phyloP scores from a whole-genome alignment of 2,329 filamentous ascomycete genomes.

The Sarocladium oryzae region DNA sequence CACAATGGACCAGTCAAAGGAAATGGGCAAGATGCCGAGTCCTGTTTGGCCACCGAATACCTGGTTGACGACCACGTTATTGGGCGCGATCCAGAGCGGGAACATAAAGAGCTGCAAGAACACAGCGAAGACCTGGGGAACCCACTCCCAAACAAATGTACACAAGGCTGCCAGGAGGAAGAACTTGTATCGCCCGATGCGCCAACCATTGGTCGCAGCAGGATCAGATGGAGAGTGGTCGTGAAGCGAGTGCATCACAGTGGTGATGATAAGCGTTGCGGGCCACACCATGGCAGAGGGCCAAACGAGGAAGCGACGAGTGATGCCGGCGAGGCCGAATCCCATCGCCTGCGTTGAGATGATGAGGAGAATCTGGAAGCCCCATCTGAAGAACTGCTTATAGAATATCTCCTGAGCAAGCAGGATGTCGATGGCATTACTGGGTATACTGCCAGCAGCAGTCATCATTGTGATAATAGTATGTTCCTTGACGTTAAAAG shows the following conservation, averaged over 20 bases:
- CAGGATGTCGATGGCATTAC: conserved; percentile 35
- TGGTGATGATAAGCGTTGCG: conserved; percentile 51
- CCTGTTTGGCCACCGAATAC: conserved; percentile 57
- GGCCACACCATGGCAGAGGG: conserved; percentile 63
- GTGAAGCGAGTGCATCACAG: conserved; percentile 59
- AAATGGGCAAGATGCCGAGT: conserved; percentile 55
- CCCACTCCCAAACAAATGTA: conserved; percentile 52
- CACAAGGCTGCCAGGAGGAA: conserved; percentile 46
- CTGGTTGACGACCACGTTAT: conserved; percentile 57
- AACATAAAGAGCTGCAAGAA: conserved; percentile 55
- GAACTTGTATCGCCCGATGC: conserved; percentile 48
- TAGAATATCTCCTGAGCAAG: conserved; percentile 41
- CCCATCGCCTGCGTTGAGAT: conserved; percentile 58
- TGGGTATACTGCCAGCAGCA: conserved; percentile 26
- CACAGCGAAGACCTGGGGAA: conserved; percentile 52
- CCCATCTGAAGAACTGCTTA: conserved; percentile 46
- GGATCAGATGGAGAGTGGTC: conserved; percentile 50
- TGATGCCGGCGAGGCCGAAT: conserved; percentile 55
- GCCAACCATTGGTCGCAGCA: conserved; percentile 48
- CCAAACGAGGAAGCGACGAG: conserved; percentile 52
- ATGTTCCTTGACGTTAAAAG: conserved; percentile 42
- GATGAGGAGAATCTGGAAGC: conserved; percentile 52
- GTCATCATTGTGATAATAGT: conserved; percentile 42
- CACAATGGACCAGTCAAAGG: conserved; percentile 60
- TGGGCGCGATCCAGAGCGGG: conserved; percentile 55